A percentile compares a stretch with the other conserved stretches of the same genome.
phyloP scores from a whole-genome alignment of 208 protist species.

The Leishmania tarentolae region DNA sequence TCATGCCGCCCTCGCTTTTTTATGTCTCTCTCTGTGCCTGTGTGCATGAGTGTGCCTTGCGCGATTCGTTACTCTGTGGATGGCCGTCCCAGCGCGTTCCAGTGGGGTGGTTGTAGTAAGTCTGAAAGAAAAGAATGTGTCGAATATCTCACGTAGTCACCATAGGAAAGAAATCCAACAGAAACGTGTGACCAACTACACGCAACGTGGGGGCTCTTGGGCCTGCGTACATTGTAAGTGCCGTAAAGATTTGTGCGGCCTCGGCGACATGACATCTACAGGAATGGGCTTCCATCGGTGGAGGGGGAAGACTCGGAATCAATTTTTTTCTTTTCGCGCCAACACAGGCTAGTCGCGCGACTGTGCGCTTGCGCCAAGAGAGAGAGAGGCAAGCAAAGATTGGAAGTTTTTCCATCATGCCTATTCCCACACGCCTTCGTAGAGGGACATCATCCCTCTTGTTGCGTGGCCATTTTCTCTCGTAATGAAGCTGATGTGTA shows the following conservation, averaged over 20 bases:
- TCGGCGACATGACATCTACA: background rate
- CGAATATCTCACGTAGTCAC: background rate
- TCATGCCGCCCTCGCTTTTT: background rate
- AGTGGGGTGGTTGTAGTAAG: background rate
- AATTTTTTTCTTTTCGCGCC: background rate
- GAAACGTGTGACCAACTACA: background rate
- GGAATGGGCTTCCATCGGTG: background rate
- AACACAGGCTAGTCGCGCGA: background rate
- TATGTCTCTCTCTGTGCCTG: background rate
- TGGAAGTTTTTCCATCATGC: background rate
- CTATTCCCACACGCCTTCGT: background rate
- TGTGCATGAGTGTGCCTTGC: background rate
- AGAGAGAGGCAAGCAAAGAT: background rate
- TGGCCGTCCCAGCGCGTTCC: background rate
- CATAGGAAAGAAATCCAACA: constrained; percentile 8
- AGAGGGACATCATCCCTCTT: background rate
- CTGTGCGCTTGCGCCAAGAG: background rate
- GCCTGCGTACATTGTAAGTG: too few relatives aligned
- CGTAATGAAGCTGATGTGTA: background rate
- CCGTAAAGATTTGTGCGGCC: background rate
- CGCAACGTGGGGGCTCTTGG: background rate
- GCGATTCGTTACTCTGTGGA: background rate
- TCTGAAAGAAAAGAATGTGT: background rate
- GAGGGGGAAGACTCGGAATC: background rate
- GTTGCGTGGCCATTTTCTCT: background rate